These are phyloP conservation scores for Macrotyloma uniflorum DNA, from an alignment of 306 rosid genomes.

Conservation along the genomic window DNA sequence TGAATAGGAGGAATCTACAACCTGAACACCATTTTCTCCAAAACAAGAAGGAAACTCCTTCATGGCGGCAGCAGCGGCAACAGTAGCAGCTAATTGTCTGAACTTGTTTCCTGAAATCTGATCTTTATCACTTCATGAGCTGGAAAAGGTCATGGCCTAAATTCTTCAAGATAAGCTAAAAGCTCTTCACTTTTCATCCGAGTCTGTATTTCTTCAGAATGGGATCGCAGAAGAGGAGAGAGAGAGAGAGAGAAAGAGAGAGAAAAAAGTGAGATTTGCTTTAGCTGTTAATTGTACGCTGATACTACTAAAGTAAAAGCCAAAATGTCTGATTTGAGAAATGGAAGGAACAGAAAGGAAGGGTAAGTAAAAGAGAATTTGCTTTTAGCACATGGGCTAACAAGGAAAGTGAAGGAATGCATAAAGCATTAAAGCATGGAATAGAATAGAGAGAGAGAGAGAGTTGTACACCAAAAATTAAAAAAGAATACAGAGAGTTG, in stretches of 20 bases:
- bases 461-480: background rate
- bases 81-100: slow-evolving; percentile 17
- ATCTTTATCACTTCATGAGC: slow-evolving; percentile 28
- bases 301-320: slow-evolving; percentile 30
- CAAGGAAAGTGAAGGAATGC: slow-evolving; percentile 37
- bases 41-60: slow-evolving; percentile 97
- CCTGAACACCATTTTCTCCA: slow-evolving; percentile 94
- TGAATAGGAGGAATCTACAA: slow-evolving; percentile 72
- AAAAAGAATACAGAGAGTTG: slow-evolving; percentile 6
- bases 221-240: slow-evolving; percentile 11
- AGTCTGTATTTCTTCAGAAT: slow-evolving; percentile 21
- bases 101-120: slow-evolving; percentile 25
- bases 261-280: slow-evolving; percentile 36
- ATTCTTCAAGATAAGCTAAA: slow-evolving; percentile 42
- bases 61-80: slow-evolving; percentile 47
- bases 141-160: background rate
- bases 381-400: slow-evolving; percentile 54
- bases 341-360: slow-evolving; percentile 25
- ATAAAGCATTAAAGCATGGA: slow-evolving; percentile 30
- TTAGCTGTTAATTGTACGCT: slow-evolving; percentile 34
- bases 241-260: background rate
- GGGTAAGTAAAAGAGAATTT: slow-evolving; percentile 34
- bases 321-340: slow-evolving; percentile 36
- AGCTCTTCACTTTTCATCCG: slow-evolving; percentile 39
- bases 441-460: slow-evolving; percentile 34